phyloP scores from a whole-genome alignment of 768 basidiomycete species.

The Boletus rubroflammeus region DNA sequence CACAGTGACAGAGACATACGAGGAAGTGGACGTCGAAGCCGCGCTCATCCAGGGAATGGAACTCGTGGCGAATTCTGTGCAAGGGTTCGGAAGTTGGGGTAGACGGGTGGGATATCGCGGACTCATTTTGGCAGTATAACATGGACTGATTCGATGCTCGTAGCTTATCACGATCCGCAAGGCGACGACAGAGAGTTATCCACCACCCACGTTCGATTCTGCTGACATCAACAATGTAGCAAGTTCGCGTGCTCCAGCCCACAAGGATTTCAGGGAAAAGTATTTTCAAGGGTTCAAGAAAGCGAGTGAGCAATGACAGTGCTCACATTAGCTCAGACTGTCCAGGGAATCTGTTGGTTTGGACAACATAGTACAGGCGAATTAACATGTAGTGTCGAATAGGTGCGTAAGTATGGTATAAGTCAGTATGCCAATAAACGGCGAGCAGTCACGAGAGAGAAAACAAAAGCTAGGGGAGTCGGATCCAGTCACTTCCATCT shows the following conservation, averaged over 20 bases:
- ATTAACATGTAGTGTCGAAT: background rate
- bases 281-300: constrained; percentile 82
- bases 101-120: constrained; percentile 59
- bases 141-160: constrained; percentile 1
- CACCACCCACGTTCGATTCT: constrained; percentile 54
- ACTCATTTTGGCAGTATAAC: background rate
- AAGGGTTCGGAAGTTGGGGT: constrained; percentile 95
- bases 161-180: constrained; percentile 93
- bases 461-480: background rate
- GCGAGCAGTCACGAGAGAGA: background rate
- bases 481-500: background rate
- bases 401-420: background rate
- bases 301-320: constrained; percentile 14
- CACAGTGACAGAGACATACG: constrained; percentile 87
- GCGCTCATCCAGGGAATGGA: constrained; percentile 87
- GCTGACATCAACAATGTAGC: constrained; percentile 5
- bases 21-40: constrained; percentile 76
- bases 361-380: too few relatives aligned
- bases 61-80: constrained; percentile 81
- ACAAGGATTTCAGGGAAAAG: constrained; percentile 84
- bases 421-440: background rate
- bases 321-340: too few relatives aligned
- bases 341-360: too few relatives aligned
- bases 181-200: constrained; percentile 40
- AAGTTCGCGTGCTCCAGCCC: constrained; percentile 65